Percentiles rank a stretch among this genome's conserved stretches.
Evolutionary conservation across 78 protist species (phyloP).

Genomic region (Capsaspora owczarzaki): DNA sequence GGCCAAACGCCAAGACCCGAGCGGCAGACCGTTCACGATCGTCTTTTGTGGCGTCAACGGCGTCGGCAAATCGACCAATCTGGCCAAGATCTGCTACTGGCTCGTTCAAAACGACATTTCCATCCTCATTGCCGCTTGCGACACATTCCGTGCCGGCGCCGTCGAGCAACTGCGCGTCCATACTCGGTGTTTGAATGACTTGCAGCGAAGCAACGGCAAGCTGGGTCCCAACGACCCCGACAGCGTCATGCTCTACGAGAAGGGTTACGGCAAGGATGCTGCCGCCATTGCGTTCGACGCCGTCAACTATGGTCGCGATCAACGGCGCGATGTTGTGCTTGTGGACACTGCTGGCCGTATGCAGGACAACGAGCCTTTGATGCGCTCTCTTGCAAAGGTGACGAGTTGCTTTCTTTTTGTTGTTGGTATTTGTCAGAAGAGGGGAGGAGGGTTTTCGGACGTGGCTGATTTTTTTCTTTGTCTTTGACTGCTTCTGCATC

Average conservation of each 20-base stretch:
- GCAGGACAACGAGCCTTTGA: conserved; percentile 95
- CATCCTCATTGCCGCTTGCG: conserved; percentile 97
- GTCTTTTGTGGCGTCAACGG: conserved; percentile 86
- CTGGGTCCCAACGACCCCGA: no score
- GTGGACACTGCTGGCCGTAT: conserved; percentile 98
- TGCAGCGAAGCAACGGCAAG: background rate
- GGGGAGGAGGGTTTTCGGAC: no score
- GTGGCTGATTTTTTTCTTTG: no score
- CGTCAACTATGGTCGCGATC: conserved; percentile 47
- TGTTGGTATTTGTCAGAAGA: no score
- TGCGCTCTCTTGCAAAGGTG: conserved; percentile 85
- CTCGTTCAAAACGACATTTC: conserved; percentile 49
- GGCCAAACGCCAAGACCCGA: background rate
- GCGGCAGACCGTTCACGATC: conserved; percentile 63
- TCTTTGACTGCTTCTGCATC: no score
- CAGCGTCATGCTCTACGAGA: conserved; percentile 52
- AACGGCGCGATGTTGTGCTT: conserved; percentile 16
- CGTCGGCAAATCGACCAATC: conserved; percentile 90
- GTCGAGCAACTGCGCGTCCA: conserved; percentile 94
- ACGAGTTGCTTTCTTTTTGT: no score
- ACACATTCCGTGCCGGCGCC: conserved; percentile 99
- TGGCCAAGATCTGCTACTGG: conserved; percentile 85
- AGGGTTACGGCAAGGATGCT: conserved; percentile 91
- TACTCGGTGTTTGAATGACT: conserved; percentile 3
- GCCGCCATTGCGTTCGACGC: conserved; percentile 83